phyloP scores from a whole-genome alignment of 345 rosid genomes.

The Arabidopsis arenosa region DNA sequence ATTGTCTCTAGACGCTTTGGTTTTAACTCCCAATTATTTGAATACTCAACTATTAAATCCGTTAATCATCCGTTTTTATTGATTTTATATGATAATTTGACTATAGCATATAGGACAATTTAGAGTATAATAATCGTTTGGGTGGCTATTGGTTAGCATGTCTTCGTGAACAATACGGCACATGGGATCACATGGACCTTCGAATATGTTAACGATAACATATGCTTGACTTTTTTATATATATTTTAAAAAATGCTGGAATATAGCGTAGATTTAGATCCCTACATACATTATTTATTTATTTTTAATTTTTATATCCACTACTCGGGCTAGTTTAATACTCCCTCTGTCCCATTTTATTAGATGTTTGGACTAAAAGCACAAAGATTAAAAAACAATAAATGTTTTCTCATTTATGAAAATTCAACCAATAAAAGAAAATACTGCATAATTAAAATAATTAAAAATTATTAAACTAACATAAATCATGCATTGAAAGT shows the following conservation, averaged over 20 bases:
- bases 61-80: neutral
- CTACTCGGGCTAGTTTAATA: neutral
- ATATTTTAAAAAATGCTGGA: neutral
- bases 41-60: neutral
- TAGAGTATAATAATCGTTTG: neutral
- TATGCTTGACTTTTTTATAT: conserved; percentile 4
- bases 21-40: neutral
- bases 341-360: too few relatives aligned
- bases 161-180: conserved; percentile 23
- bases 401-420: too few relatives aligned
- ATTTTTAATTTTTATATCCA: neutral
- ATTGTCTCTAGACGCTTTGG: neutral
- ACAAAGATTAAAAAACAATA: too few relatives aligned
- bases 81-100: conserved; percentile 1
- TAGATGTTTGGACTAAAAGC: too few relatives aligned
- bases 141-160: conserved; percentile 32
- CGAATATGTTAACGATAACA: conserved; percentile 12
- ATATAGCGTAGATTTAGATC: neutral
- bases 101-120: neutral
- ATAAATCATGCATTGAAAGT: too few relatives aligned
- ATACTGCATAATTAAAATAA: too few relatives aligned
- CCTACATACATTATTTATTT: neutral
- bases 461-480: too few relatives aligned
- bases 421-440: too few relatives aligned
- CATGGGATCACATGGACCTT: conserved; percentile 40